Conservation (phyloP, 306 rosid genomes). For the Styphnolobium japonicum region DNA sequence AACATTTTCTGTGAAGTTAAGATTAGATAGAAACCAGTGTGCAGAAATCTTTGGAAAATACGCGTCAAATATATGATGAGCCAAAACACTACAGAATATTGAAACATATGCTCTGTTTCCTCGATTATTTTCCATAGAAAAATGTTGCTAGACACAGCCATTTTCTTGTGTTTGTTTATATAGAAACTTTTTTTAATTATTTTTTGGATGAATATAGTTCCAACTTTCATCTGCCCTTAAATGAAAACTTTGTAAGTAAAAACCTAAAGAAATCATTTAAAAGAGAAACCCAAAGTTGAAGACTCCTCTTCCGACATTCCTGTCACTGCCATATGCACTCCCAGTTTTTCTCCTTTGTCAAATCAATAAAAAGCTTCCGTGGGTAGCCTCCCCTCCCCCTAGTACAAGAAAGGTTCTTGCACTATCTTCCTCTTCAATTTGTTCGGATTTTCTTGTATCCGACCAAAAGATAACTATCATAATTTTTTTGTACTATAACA, state of each 20-base stretch:
- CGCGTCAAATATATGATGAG: neutral
- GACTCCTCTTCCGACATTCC: neutral
- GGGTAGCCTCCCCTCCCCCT: no score
- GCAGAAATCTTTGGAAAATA: neutral
- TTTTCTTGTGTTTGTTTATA: neutral
- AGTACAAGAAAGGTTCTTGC: neutral
- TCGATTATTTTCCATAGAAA: neutral
- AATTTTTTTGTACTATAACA: no score
- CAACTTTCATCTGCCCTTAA: neutral
- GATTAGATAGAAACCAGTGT: neutral
- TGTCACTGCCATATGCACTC: neutral
- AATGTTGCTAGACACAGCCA: neutral
- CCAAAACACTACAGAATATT: neutral
- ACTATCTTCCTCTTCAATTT: neutral
- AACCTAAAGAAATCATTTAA: neutral
- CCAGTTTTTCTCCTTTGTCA: no score
- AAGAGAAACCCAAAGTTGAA: neutral
- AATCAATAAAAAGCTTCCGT: no score
- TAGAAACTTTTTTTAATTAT: neutral
- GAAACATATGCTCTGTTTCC: neutral
- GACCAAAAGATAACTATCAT: neutral
- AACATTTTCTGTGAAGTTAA: neutral
- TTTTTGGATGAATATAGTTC: neutral
- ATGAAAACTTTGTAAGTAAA: neutral
- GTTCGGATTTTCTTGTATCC: no score